Evolutionary conservation across 495 filamentous ascomycete species (phyloP), one percentile per base, ranked within the genome.

Genomic region (Aspergillus carlsbadensis): DNA sequence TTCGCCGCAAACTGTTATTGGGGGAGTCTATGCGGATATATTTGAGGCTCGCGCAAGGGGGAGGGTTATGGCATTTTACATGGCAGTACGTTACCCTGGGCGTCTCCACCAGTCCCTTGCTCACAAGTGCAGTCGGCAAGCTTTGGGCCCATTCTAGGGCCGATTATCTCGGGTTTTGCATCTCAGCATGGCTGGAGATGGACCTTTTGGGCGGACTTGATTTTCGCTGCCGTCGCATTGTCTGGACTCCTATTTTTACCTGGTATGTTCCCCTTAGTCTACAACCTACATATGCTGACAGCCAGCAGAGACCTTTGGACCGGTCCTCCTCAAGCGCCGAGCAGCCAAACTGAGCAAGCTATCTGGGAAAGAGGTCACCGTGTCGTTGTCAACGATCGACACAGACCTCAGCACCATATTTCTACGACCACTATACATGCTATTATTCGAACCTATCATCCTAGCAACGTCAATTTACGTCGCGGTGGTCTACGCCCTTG

Each of bases 11-110:
- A 81, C 85, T 4, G 79, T 91, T 7, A 80, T 88, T 14, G 84
- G 87, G 0, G 90, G 89, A 8, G 73, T 90, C 3, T 88, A 87
- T 64, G 88, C 89, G 0, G 90, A 94, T 70, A 75, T 91, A 6
- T 87, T 82, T 59, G 74, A 74, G 18, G 77, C 85, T 60, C 65
- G 78, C 15, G 72, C 69, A 20, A 76, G 89, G 15, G 89, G 89
- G 2, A 77, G 86, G 7, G 85, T 84, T 4, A 87, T 92, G 82
- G 81, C 86, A 1, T 67, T 82, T 5, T 92, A 90, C 68, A 89
- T 87, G 81, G 82, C 79, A 29, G 85, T 87, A 69, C 73, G 83
- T 77, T 10, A 7, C 5, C 11, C 3, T 13, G 13, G 1, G 0
- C 13, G 2, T 3, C 10, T 1, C 10, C 13, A 20, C 4, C 11